Evolutionary conservation across 129 eudicot genomes (phyloP), one percentile per base, ranked within the genome.

Genomic region (Tagetes erecta): DNA sequence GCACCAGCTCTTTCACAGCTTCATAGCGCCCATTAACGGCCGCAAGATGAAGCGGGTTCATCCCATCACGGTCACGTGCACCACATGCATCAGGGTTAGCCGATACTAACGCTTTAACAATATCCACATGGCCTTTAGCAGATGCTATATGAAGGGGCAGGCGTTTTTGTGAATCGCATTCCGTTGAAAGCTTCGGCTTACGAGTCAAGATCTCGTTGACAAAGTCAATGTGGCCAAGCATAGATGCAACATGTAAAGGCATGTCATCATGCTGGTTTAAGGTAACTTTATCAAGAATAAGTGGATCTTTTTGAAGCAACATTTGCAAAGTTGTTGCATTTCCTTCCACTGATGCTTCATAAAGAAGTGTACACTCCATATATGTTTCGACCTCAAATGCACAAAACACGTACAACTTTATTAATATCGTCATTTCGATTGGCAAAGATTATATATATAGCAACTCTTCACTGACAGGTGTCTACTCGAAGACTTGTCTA

Each of bases 101-200:
- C 0, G 33, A 40, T 38, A 82, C 0, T 30, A 82, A 4, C 0
- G 33, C 64, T 4, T 44, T 72, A 0, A 78, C 93, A 3, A 87
- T 63, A 13, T 74, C 80, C 10, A 71, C 44, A 4, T 85, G 64
- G 36, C 90, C 88, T 49, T 88, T 85, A 0, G 81, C 83, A 1
- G 88, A 81, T 5, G 94, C 86, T 77, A 85, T 11, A 68, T 88
- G 94, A 66, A 88, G 86, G 1, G 94, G 75, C 63, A 83, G 66
- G 0, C 59, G 69, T 39, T 11, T 62, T 5, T 9, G 77, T 30
- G 85, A 87, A 71, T 88, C 86, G 0, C 71, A 33, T 53, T 76
- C 83, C 12, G 11, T 49, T 1, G 83, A 74, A 34, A 88, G 80
- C 4, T 85, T n/a, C 0, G 86, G 85, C n/a, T 88, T 81, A 45